These are phyloP conservation scores for Chlorociboria aeruginascens DNA, from an alignment of 495 filamentous ascomycete species.

Conservation along the genomic window DNA sequence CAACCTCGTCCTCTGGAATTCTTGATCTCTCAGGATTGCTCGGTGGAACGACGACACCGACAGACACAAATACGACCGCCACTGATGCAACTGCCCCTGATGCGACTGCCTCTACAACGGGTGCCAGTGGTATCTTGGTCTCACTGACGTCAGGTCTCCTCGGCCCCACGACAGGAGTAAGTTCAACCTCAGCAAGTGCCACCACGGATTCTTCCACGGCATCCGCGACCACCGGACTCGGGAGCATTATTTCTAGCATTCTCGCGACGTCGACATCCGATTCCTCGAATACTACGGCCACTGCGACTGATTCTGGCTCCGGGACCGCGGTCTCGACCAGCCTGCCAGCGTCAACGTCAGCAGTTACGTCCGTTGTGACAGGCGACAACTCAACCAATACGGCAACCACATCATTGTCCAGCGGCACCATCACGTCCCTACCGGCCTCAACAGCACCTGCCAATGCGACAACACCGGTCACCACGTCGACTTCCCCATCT, in stretches of 20 bases:
- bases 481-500: neutral
- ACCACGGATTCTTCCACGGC: neutral
- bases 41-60: too few species aligned
- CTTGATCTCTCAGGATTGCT: too few species aligned
- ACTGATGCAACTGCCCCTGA: neutral
- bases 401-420: constrained; percentile 4
- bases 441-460: neutral
- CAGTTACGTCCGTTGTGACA: neutral
- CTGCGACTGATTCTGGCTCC: neutral
- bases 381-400: neutral
- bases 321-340: neutral
- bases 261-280: neutral
- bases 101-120: neutral
- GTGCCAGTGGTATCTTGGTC: neutral
- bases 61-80: too few species aligned
- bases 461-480: neutral
- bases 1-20: neutral
- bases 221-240: constrained; percentile 7
- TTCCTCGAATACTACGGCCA: neutral
- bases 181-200: too few species aligned
- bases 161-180: too few species aligned
- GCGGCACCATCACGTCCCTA: constrained; percentile 9
- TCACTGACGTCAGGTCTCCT: neutral
- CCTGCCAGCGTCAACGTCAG: neutral
- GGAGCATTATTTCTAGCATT: constrained; percentile 11